Base-by-base conservation (phyloP, 331 rosid species). In the Acacia concinna region DNA sequence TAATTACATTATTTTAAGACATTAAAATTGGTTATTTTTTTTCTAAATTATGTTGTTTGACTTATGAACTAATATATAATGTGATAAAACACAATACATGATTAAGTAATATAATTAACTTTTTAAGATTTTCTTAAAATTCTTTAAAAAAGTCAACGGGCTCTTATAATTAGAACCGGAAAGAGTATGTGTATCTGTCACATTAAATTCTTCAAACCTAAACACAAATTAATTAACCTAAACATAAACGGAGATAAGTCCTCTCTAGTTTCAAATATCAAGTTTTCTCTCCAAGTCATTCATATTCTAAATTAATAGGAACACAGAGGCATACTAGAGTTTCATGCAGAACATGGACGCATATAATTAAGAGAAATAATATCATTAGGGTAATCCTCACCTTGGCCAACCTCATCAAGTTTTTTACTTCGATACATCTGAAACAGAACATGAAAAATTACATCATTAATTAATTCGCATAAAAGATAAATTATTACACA, bases 371-470 rank as follows among this genome's bases (percentile, higher is more conserved):
- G 11, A 23, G 4, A 9, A 54, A 23, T 56, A 3, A 21, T 25
- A 63, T n/a, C n/a, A n/a, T 28, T 30, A 63, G 47, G 10, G 25
- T 62, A 38, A 68, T 28, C 35, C 81, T 79, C 75, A 95, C 99
- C 99, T 95, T 90, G 97, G 49, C 97, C 99, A 49, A 85, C 69
- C 72, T 90, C 96, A 37, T 91, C 97, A 65, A 92, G 97, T 87
- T 93, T 95, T 88, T 92, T 95, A 87, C 97, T 95, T 73, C 99
- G 86, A 47, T 95, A 92, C 97, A 95, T 95, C 99, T 94, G 88
- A 81, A 68, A 71, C 57, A 8, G 30, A 68, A 76, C 80, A 35
- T 73, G n/a, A 30, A 69, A 34, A 52, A 75, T 18, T 2, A 75
- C 20, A 18, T 25, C 49, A 65, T 71, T 52, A n/a, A 9, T 56